phyloP scores from a whole-genome alignment of 805 yeast species.

The Hanseniaspora lachancei region DNA sequence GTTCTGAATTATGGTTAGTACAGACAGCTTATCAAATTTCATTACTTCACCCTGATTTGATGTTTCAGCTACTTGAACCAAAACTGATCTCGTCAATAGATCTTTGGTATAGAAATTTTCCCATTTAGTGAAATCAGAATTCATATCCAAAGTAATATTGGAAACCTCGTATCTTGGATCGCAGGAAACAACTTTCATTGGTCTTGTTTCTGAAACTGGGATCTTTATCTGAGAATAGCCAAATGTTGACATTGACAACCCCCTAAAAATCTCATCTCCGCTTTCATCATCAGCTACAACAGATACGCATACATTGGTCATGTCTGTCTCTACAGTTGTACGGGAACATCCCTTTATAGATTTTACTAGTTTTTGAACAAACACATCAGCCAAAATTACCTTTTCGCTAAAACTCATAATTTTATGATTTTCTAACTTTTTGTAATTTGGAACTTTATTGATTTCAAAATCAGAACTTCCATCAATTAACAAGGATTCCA shows the following conservation, averaged over 20 bases:
- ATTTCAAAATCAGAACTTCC: slow-evolving; percentile 18
- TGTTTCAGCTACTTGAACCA: slow-evolving; percentile 19
- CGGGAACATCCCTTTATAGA: slow-evolving; percentile 16
- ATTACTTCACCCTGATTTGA: neutral
- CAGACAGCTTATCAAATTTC: neutral
- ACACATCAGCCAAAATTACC: slow-evolving; percentile 44
- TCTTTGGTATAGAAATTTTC: slow-evolving; percentile 16
- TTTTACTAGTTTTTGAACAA: slow-evolving; percentile 35
- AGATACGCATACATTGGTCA: slow-evolving; percentile 41
- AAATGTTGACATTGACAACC: slow-evolving; percentile 61
- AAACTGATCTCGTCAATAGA: slow-evolving; percentile 15
- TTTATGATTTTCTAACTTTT: slow-evolving; percentile 24
- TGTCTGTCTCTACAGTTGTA: slow-evolving; percentile 23
- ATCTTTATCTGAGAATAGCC: slow-evolving; percentile 70
- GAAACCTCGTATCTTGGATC: slow-evolving; percentile 17
- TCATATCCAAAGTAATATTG: slow-evolving; percentile 19
- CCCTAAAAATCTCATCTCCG: slow-evolving; percentile 32
- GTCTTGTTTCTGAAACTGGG: slow-evolving; percentile 12
- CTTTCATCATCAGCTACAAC: slow-evolving; percentile 24
- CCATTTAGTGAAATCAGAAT: slow-evolving; percentile 19
- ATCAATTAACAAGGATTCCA: slow-evolving; percentile 22
- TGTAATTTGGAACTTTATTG: slow-evolving; percentile 35
- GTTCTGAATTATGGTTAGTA: neutral
- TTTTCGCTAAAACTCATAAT: slow-evolving; percentile 3
- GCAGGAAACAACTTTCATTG: slow-evolving; percentile 18